Base-by-base conservation (phyloP, 1,284 basidiomycete species). In the Naganishia liquefaciens region DNA sequence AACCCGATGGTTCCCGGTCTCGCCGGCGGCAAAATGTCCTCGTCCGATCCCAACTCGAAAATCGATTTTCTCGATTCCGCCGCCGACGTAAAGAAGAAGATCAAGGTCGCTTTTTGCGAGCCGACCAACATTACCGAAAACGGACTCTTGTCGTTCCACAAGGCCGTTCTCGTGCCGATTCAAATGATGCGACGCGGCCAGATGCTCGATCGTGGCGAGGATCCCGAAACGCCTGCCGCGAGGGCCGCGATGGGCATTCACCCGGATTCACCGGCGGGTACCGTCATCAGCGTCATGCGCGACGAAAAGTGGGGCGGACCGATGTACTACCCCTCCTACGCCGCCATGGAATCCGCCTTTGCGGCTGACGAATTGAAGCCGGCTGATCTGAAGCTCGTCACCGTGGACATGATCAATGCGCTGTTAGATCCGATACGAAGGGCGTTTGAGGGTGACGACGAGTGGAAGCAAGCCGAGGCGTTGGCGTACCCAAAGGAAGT, bases 1-100 rank as follows among this genome's bases (percentile, higher is more conserved):
- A 99, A 97, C 81, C 83, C 86, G 17, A 99, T 99, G 95, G 93
- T 99, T 0, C 95, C 96, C 23, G 95, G 96, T 46, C 85, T 99
- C 52, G 82, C 83, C 15, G 95, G 95, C 33, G 91, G 91, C 27
- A 99, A 99, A 79, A 99, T 99, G 96, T 95, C 92, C n/a, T 88
- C 93, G 0, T 98, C 95, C 1, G 95, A 98, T 74, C 89, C 91
- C 30, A 90, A 94, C 77, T 92, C 89, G 69, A 99, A 99, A 80
- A 97, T 99, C 77, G 95, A 99, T 81, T 94, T 99, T 80, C 87
- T 99, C 70, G 95, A 99, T 80, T 77, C 87, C 17, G 87, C 94
- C 0, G 88, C 90, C 49, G 85, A 84, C 37, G 85, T 98, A 60
- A 87, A 88, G 73, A 87, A 87, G 79, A 99, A 98, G 82, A 88